These are phyloP conservation scores for Laburnicola sp. DNA, from an alignment of 2,329 filamentous ascomycete genomes.

Conservation along the genomic window DNA sequence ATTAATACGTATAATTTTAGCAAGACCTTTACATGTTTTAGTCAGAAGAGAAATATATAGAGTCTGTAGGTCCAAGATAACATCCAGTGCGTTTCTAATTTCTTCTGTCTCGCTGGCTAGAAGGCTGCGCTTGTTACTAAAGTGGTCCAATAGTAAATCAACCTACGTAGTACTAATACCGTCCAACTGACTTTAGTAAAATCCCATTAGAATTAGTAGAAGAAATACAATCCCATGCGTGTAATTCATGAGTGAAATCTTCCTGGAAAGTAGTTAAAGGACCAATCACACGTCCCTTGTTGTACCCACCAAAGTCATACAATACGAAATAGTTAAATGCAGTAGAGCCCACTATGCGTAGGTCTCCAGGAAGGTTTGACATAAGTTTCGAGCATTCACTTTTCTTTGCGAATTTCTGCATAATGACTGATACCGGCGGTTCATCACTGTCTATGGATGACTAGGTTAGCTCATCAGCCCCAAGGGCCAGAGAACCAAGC, in stretches of 20 bases:
- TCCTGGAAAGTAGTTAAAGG: constrained; percentile 25
- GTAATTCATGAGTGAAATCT: constrained; percentile 27
- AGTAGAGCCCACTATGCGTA: constrained; percentile 41
- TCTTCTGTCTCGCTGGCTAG: constrained; percentile 16
- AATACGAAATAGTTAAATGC: constrained; percentile 31
- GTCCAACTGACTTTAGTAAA: too few relatives aligned
- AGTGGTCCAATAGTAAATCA: constrained; percentile 44
- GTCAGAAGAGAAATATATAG: constrained; percentile 33
- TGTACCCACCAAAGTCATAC: constrained; percentile 43
- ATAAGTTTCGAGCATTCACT: constrained; percentile 5
- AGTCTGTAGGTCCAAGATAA: constrained; percentile 22
- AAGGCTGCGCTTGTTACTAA: constrained; percentile 22
- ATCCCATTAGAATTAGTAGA: too few relatives aligned
- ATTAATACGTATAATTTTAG: constrained; percentile 22
- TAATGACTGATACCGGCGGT: too few relatives aligned
- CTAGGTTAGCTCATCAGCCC: neutral
- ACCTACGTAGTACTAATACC: constrained; percentile 47
- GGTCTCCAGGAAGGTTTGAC: constrained; percentile 32
- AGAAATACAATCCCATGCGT: constrained; percentile 34
- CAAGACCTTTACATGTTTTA: constrained; percentile 32
- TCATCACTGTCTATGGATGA: neutral
- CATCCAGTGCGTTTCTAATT: neutral
- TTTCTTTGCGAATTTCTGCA: neutral
- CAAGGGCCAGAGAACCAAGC: constrained; percentile 8
- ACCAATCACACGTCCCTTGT: constrained; percentile 36